Evolutionary conservation across 495 filamentous ascomycete genomes (phyloP), one percentile per base, ranked within the genome.

Genomic region (Emericellopsis terricola): DNA sequence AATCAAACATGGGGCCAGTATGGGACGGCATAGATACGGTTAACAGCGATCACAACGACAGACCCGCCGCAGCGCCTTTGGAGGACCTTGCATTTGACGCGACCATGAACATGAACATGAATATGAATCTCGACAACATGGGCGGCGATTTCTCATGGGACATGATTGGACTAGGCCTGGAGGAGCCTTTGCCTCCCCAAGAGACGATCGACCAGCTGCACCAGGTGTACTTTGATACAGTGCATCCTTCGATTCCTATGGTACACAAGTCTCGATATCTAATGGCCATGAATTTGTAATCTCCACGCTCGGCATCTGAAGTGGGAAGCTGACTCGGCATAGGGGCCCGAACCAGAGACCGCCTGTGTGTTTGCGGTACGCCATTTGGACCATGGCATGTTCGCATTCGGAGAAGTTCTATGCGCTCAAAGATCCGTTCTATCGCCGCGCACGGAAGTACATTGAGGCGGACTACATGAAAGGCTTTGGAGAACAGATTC

Each of bases 201-300:
- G 86, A 93, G 38, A 78, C 82, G 7, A 80, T 93, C 34, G 79
- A 94, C 47, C 83, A 94, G 46, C 51, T 99, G 82, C 75, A 91
- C 41, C 68, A 76, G 39, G 74, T 89, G 8, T 97, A 78, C 57
- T 94, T 96, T 49, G 75, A 83, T 27, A 93, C 89, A 50, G 68
- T 93, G 15, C 80, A 94, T 45, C 76, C 81, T 4, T 81, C 78
- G 1, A 38, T 80, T 24, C 85, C 89, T 3, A 79, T 94, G 59
- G 74, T 96, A 33, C 87, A 97, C 49, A 81, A 78, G 41, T 79
- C 74, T 36, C 69, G 86, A 30, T 93, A 87, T 53, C 57, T 84
- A 27, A 76, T 83, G 27, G 75, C 78, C 18, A 76, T 94, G 73
- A 79, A 79, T 46, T 62, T 94, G 47, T 70, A 59, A 43, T 63